These are phyloP conservation scores for Fusarium sp. DNA, from an alignment of 2,329 filamentous ascomycete genomes.

Conservation along the genomic window DNA sequence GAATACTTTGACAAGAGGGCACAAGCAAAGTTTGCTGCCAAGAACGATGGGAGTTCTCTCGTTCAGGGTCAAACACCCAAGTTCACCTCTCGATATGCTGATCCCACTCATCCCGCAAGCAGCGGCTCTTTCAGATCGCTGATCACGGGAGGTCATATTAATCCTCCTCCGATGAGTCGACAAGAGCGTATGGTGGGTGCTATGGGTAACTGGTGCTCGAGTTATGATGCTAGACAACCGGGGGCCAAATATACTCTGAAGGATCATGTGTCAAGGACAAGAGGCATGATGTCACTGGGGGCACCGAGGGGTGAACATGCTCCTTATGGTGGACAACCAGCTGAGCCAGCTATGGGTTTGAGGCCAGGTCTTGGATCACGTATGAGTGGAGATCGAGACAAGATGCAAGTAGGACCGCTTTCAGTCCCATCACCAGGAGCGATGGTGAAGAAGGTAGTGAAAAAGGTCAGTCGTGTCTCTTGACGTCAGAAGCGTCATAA, in stretches of 20 bases:
- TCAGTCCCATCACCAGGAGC: not conserved
- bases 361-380: not conserved
- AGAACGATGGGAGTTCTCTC: conserved; percentile 4
- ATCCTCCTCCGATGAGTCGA: conserved; percentile 17
- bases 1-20: conserved; percentile 23
- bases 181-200: not conserved
- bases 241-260: not conserved
- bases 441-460: conserved; percentile 12
- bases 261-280: not conserved
- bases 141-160: conserved; percentile 26
- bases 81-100: conserved; percentile 25
- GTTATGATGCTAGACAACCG: not conserved
- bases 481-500: not conserved
- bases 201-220: not conserved
- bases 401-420: not conserved
- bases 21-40: conserved; percentile 11
- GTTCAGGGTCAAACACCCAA: conserved; percentile 2
- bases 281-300: not conserved
- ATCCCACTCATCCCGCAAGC: conserved; percentile 27
- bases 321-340: not conserved
- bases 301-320: not conserved
- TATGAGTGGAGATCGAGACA: not conserved
- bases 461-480: conserved; percentile 1
- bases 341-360: not conserved
- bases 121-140: conserved; percentile 33